Conservation (phyloP, 2,329 filamentous ascomycete species). For the Microdochium nivale region DNA sequence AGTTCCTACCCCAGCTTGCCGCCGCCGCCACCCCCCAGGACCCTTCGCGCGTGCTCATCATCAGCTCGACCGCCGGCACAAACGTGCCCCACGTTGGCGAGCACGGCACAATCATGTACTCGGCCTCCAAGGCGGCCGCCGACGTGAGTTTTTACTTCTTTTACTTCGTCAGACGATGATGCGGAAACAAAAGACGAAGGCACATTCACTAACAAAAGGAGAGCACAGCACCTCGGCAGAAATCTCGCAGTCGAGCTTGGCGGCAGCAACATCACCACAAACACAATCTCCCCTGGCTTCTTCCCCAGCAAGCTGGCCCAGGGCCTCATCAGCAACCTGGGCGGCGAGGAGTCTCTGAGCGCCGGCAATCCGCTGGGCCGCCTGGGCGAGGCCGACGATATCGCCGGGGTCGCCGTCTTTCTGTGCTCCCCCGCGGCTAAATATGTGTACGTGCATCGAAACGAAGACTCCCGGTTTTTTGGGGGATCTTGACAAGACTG, state of each 20-base stretch:
- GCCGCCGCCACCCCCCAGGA: constrained; percentile 29
- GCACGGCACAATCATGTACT: constrained; percentile 57
- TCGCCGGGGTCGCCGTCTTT: constrained; percentile 51
- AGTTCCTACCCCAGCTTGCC: constrained; percentile 35
- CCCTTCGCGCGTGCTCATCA: constrained; percentile 56
- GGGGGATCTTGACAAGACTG: no score
- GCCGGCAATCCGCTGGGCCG: constrained; percentile 43
- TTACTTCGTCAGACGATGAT: no score
- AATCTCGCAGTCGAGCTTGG: constrained; percentile 42
- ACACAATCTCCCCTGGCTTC: constrained; percentile 60
- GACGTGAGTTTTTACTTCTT: constrained; percentile 15
- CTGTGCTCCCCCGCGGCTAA: constrained; percentile 41
- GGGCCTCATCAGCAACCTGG: constrained; percentile 52
- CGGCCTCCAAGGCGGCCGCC: constrained; percentile 59
- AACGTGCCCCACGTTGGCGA: constrained; percentile 50
- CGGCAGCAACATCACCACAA: constrained; percentile 55
- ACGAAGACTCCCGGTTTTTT: no score
- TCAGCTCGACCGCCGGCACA: constrained; percentile 58
- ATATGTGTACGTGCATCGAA: constrained; percentile 34
- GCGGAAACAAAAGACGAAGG: no score
- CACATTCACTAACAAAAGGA: constrained; percentile 1
- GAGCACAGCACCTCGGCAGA: constrained; percentile 43
- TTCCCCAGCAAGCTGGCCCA: constrained; percentile 62
- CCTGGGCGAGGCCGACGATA: constrained; percentile 48
- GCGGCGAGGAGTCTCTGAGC: constrained; percentile 43